Base-by-base conservation (phyloP, 2,329 filamentous ascomycete genomes). In the Dactylellina drechsleri region DNA sequence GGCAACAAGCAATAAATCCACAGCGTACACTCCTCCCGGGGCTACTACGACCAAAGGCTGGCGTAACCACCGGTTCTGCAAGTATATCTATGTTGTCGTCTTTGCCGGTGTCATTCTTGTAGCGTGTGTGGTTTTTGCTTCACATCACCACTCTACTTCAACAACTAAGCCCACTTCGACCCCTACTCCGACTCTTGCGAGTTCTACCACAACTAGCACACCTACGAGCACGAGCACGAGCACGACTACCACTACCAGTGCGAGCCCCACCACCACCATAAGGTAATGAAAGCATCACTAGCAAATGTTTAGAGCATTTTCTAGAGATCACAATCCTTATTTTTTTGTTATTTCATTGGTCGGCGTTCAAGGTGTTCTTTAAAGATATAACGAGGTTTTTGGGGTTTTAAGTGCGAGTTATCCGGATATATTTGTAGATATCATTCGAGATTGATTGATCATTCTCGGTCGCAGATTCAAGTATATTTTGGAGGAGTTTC, bases 151-250 rank as follows among this genome's bases (percentile, higher is more conserved):
- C 43, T n/a, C 43, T 5, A 4, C 43, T 47, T 47, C 43, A n/a
- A 47, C 4, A 47, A 47, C 43, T 47, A 47, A 2, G 16, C 43
- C 43, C 43, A 47, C 43, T 47, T 13, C 43, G 16, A 47, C 43
- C n/a, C 43, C 43, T 47, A 47, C 43, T 13, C 43, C 43, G 43
- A 47, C 43, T 18, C 13, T 47, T 8, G 13, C 43, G 13, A 47
- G 43, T 18, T 7, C 13, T 18, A 47, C 43, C 43, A n/a, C 43
- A 13, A 47, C 15, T 16, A 47, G 43, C n/a, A 47, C 16, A 1
- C 13, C 16, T 47, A 47, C 43, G 5, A 47, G 43, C 43, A 47
- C 43, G 41, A 45, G 41, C n/a, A 45, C n/a, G 43, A 47, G 43
- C 43, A n/a, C 43, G 7, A 47, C 4, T 18, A 5, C 13, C 43